A percentile compares a stretch with the other conserved stretches of the same genome.
Evolutionary conservation across 306 rosid species (phyloP).

Genomic region (Cicer yamashitae): DNA sequence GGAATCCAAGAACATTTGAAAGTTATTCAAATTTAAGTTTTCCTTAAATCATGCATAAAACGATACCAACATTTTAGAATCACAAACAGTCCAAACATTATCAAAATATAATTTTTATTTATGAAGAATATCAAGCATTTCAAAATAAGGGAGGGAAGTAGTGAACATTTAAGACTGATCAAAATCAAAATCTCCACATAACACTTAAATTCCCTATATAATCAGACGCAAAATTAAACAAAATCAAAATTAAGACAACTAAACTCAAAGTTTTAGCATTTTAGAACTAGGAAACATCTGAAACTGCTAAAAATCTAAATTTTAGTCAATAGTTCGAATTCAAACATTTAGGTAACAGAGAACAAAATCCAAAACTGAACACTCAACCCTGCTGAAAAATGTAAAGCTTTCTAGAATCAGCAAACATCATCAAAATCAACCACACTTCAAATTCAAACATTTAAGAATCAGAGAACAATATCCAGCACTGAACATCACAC

Average conservation of each 20-base stretch:
- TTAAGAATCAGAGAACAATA: background rate
- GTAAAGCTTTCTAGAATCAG: background rate
- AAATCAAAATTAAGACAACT: background rate
- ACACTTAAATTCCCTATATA: background rate
- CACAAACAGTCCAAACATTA: background rate
- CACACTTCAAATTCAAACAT: background rate
- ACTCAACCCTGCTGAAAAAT: background rate
- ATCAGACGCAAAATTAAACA: background rate
- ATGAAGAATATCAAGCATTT: background rate
- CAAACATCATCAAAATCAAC: background rate
- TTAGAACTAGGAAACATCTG: background rate
- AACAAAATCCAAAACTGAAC: slow-evolving; percentile 1
- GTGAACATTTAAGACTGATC: background rate
- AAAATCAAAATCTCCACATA: background rate
- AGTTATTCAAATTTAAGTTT: background rate
- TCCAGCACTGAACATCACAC: background rate
- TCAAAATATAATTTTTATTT: background rate
- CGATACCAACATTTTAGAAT: background rate
- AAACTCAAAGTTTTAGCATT: background rate
- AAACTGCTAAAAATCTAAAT: background rate
- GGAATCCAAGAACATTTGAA: background rate
- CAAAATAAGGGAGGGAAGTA: background rate
- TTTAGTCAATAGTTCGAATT: background rate
- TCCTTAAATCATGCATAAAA: background rate
- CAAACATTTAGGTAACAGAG: background rate